A percentile compares a stretch with the other conserved stretches of the same genome.
Conservation (phyloP, 805 yeast species). For the Lachancea waltii region DNA sequence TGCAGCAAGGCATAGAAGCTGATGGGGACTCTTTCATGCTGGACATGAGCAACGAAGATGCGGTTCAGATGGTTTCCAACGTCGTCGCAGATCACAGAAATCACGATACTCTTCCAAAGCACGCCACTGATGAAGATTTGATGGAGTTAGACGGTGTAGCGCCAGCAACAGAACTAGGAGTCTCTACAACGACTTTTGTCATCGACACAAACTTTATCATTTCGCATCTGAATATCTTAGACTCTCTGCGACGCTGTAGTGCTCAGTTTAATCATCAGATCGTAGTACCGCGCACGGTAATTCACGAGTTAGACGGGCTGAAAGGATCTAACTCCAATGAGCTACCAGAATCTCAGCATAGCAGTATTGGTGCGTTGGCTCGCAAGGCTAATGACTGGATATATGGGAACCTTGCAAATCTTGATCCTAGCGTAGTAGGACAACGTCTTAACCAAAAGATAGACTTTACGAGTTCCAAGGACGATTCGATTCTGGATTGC, state of each 20-base stretch:
- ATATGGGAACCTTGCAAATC: constrained; percentile 49
- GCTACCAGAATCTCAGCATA: neutral
- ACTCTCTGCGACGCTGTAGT: constrained; percentile 39
- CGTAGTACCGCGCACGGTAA: constrained; percentile 63
- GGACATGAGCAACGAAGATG: constrained; percentile 41
- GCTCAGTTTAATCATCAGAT: constrained; percentile 44
- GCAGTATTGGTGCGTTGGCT: constrained; percentile 49
- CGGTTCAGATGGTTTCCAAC: constrained; percentile 39
- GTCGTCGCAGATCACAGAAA: constrained; percentile 31
- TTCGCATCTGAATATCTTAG: constrained; percentile 56
- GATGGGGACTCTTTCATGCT: constrained; percentile 44
- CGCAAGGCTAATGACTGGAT: constrained; percentile 78
- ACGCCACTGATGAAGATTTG: constrained; percentile 2
- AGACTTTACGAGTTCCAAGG: constrained; percentile 45
- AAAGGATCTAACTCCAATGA: constrained; percentile 39
- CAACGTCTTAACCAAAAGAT: constrained; percentile 54
- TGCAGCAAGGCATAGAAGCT: neutral
- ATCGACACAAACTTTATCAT: constrained; percentile 81
- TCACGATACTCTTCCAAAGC: neutral
- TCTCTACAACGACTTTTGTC: constrained; percentile 40
- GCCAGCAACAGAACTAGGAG: neutral
- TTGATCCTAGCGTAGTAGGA: constrained; percentile 48
- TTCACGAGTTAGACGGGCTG: constrained; percentile 78
- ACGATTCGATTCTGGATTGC: constrained; percentile 83
- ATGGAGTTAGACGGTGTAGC: constrained; percentile 6